These are phyloP conservation scores for Hypoxylon sp. DNA, from an alignment of 2,329 filamentous ascomycete species.

Conservation along the genomic window DNA sequence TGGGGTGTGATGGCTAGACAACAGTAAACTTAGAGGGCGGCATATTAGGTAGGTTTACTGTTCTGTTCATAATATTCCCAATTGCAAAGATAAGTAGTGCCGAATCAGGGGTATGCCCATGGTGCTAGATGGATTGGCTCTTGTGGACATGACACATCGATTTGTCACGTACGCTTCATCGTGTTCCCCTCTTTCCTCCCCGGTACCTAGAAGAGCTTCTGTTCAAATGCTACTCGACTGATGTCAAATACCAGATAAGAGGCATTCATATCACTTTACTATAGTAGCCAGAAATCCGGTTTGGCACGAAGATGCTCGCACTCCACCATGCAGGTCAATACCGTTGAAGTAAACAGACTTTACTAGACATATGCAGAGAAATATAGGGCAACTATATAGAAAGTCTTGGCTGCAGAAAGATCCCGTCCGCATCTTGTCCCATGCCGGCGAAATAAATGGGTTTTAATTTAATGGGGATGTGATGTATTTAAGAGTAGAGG, in stretches of 20 bases:
- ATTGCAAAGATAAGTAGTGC: conserved; percentile 1
- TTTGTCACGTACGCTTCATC: conserved; percentile 4
- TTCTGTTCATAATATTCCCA: conserved; percentile 7
- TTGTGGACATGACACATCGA: conserved; percentile 23
- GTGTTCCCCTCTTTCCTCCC: conserved; percentile 1
- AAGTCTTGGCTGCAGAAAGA: conserved; percentile 40
- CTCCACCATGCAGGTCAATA: conserved; percentile 30
- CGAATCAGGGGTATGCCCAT: conserved; percentile 9
- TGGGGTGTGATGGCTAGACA: not conserved
- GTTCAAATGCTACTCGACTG: not conserved
- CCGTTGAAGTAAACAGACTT: conserved; percentile 21
- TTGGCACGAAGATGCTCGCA: conserved; percentile 13
- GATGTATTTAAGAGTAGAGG: conserved; percentile 37
- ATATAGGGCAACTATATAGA: conserved; percentile 22
- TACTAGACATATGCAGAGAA: conserved; percentile 16
- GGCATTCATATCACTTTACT: not conserved
- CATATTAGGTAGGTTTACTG: conserved; percentile 13
- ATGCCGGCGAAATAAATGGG: conserved; percentile 11
- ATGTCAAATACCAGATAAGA: not conserved
- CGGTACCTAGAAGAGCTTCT: not conserved
- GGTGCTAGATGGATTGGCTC: conserved; percentile 5
- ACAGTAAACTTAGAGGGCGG: not conserved
- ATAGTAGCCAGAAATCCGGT: conserved; percentile 17
- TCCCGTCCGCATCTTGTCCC: conserved; percentile 21
- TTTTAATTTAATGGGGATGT: conserved; percentile 33